phyloP scores from a whole-genome alignment of 2,329 filamentous ascomycete genomes.

The Rasamsonia emersonii region DNA sequence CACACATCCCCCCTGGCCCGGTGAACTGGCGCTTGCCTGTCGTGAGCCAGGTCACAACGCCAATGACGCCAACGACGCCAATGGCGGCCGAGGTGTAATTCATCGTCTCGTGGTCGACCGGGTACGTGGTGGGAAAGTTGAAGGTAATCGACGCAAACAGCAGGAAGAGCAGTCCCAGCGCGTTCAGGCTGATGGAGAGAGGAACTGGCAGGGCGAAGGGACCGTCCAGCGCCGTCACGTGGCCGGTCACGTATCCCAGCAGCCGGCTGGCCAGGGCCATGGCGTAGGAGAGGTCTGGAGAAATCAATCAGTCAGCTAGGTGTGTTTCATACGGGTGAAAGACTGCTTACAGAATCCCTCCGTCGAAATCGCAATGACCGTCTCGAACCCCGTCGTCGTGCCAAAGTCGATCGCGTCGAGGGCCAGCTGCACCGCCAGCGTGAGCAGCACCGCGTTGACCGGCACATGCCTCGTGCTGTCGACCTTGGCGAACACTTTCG shows the following conservation, averaged over 20 bases:
- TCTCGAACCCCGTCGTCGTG: conserved; percentile 47
- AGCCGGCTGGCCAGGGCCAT: conserved; percentile 47
- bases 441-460: conserved; percentile 41
- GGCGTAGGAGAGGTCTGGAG: conserved; percentile 49
- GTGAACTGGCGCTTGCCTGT: conserved; percentile 44
- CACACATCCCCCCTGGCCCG: too few relatives aligned
- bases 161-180: conserved; percentile 44
- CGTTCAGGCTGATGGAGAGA: conserved; percentile 40
- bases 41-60: conserved; percentile 43
- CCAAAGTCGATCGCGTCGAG: conserved; percentile 50
- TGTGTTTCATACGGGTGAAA: not conserved
- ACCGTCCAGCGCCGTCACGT: conserved; percentile 28
- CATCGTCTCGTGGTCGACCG: conserved; percentile 48
- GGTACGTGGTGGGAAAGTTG: conserved; percentile 45
- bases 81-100: conserved; percentile 51
- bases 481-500: conserved; percentile 37
- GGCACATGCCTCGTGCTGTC: conserved; percentile 40
- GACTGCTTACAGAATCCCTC: conserved; percentile 45
- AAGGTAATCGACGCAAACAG: conserved; percentile 49
- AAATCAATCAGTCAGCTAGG: conserved; percentile 5
- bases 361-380: conserved; percentile 49
- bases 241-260: conserved; percentile 36
- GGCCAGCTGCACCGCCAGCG: conserved; percentile 41
- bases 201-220: conserved; percentile 35
- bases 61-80: conserved; percentile 46